Base-by-base conservation (phyloP, 805 yeast species). In the Candida michaelii region DNA sequence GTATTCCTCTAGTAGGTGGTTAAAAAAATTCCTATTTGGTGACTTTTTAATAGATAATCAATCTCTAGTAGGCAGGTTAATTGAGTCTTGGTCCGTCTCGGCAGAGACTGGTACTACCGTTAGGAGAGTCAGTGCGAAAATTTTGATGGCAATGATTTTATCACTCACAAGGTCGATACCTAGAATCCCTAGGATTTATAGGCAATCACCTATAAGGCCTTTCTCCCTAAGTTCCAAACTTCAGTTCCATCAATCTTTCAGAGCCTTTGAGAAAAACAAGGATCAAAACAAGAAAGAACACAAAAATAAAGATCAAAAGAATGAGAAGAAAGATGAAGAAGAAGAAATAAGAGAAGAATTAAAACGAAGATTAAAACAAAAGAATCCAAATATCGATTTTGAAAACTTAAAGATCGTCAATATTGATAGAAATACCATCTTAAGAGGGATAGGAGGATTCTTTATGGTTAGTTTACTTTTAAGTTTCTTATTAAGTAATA, bases 341-440 rank as follows among this genome's bases (percentile, higher is more conserved):
- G 54, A 56, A 32, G 59, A 60, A 36, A 52, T 66, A 31, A 53
- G 70, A 19, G 66, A 67, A 24, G 69, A 67, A 42, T 47, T 68
- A 19, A 61, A 57, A 43, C 55, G 61, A 39, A 53, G 55, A 17
- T 48, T 64, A 39, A 58, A 59, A 51, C 57, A 63, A 41, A 52
- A 58, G 42, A 52, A 59, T 42, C 61, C 63, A 4, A 54, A 61
- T 35, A 30, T 55, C 5, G 58, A 61, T 40, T 47, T 58, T 9
- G 57, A 61, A 21, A 60, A 66, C 39, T 43, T 69, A 40, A 66
- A 66, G 44, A 49, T 66, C 10, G 51, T 56, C 46, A 56, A 62
- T 36, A 10, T 60, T 23, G 57, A 56, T 29, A 46, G 48, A 17
- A 49, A 48, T 30, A 35, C 48, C 7, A 33, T 52, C 7, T 37